Evolutionary conservation across 495 filamentous ascomycete genomes (phyloP).

Genomic region (Parathielavia hyrcaniae): DNA sequence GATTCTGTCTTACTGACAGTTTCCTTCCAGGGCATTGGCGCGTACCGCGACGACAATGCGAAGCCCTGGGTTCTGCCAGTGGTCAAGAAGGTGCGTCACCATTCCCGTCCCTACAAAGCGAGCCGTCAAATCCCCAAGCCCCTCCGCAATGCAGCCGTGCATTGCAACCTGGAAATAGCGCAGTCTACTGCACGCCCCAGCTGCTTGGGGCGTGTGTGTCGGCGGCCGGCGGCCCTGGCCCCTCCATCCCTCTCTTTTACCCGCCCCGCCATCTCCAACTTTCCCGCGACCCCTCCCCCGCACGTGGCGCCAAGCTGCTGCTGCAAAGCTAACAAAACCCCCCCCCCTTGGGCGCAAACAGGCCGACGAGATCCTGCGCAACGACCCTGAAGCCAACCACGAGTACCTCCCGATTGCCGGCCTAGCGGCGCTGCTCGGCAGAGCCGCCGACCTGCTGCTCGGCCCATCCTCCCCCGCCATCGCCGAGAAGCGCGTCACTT

Average conservation of each 20-base stretch:
- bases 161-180: background rate
- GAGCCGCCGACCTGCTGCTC: conserved; percentile 84
- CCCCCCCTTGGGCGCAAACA: conserved; percentile 29
- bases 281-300: conserved; percentile 9
- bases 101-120: background rate
- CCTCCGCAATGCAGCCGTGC: background rate
- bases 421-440: conserved; percentile 71
- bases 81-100: conserved; percentile 75
- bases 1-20: conserved; percentile 2
- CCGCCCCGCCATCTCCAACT: conserved; percentile 16
- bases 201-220: background rate
- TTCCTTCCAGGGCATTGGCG: conserved; percentile 67
- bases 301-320: conserved; percentile 8
- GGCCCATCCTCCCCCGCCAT: conserved; percentile 75
- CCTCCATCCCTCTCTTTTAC: conserved; percentile 9
- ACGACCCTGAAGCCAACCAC: conserved; percentile 87
- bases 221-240: background rate
- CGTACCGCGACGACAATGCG: conserved; percentile 89
- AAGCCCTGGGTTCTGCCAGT: conserved; percentile 99
- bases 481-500: conserved; percentile 70
- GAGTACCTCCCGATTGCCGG: conserved; percentile 98
- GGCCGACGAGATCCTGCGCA: conserved; percentile 83
- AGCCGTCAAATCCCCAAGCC: background rate
- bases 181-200: background rate
- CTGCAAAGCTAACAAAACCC: conserved; percentile 18